Conservation (phyloP, 2,329 filamentous ascomycete species). For the Hypocreales sp. region DNA sequence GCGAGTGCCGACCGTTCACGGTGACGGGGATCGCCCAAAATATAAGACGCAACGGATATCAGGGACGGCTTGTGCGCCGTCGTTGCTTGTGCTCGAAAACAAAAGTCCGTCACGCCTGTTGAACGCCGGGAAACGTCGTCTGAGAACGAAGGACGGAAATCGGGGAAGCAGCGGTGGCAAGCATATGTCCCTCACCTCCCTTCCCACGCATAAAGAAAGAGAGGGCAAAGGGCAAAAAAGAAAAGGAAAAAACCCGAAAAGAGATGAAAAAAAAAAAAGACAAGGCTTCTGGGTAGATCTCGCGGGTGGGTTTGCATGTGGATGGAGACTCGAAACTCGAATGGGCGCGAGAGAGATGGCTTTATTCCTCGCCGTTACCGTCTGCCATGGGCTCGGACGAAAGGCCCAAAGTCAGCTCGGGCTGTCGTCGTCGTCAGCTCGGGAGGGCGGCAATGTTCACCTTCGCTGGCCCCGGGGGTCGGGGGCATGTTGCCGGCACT, state of each 20-base stretch:
- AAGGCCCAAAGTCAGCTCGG: slow-evolving; percentile 9
- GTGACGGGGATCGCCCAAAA: too few relatives aligned
- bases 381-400: too few relatives aligned
- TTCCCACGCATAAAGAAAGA: slow-evolving; percentile 2
- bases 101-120: slow-evolving; percentile 2
- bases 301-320: too few relatives aligned
- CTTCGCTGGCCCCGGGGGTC: slow-evolving; percentile 46
- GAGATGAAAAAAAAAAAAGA: slow-evolving; percentile 1
- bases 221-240: background rate
- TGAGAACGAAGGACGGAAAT: slow-evolving; percentile 1
- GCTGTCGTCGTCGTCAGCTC: slow-evolving; percentile 13
- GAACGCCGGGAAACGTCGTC: slow-evolving; percentile 6
- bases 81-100: background rate
- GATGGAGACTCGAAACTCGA: background rate
- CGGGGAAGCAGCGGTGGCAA: slow-evolving; percentile 1
- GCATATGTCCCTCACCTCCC: slow-evolving; percentile 2
- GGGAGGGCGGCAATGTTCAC: slow-evolving; percentile 34
- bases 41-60: too few relatives aligned
- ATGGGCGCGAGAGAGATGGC: background rate
- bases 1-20: too few relatives aligned
- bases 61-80: background rate
- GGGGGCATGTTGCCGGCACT: slow-evolving; percentile 42
- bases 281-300: background rate
- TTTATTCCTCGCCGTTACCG: slow-evolving; percentile 20
- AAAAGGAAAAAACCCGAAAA: background rate